Conservation (phyloP, 306 rosid genomes). For the Elaeagnus macrophylla region DNA sequence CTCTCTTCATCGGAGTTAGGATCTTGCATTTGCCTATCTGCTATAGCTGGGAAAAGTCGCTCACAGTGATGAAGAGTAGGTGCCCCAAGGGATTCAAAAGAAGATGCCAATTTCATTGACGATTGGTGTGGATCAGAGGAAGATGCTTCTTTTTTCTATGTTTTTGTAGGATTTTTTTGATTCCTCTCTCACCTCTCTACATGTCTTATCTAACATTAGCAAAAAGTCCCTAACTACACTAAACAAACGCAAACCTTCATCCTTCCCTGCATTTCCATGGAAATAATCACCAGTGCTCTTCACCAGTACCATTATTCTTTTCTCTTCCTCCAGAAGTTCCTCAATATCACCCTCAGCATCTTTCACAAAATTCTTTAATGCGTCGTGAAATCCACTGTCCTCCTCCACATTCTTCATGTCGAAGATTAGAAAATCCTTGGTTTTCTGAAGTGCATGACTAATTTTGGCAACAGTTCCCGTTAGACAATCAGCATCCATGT, state of each 20-base stretch:
- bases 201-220: slow-evolving; percentile 75
- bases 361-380: slow-evolving; percentile 52
- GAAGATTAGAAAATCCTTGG: slow-evolving; percentile 45
- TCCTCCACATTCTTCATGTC: slow-evolving; percentile 32
- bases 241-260: slow-evolving; percentile 82
- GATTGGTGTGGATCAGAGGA: slow-evolving; percentile 21
- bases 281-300: slow-evolving; percentile 91
- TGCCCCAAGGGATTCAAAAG: slow-evolving; percentile 27
- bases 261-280: slow-evolving; percentile 81
- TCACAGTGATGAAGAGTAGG: slow-evolving; percentile 41
- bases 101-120: slow-evolving; percentile 17
- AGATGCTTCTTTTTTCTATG: slow-evolving; percentile 32
- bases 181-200: slow-evolving; percentile 50
- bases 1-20: slow-evolving; percentile 84
- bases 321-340: slow-evolving; percentile 56
- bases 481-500: slow-evolving; percentile 65
- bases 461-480: slow-evolving; percentile 72
- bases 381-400: slow-evolving; percentile 38
- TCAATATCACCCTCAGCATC: slow-evolving; percentile 53
- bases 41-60: slow-evolving; percentile 46
- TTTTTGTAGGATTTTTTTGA: slow-evolving; percentile 29
- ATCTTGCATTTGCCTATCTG: slow-evolving; percentile 44
- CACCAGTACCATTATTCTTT: slow-evolving; percentile 70
- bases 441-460: slow-evolving; percentile 41
- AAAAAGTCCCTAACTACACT: slow-evolving; percentile 68